A percentile compares a stretch with the other conserved stretches of the same genome.
phyloP scores from a whole-genome alignment of 352 stramenopile species.

The Globisporangium acanthophoron region DNA sequence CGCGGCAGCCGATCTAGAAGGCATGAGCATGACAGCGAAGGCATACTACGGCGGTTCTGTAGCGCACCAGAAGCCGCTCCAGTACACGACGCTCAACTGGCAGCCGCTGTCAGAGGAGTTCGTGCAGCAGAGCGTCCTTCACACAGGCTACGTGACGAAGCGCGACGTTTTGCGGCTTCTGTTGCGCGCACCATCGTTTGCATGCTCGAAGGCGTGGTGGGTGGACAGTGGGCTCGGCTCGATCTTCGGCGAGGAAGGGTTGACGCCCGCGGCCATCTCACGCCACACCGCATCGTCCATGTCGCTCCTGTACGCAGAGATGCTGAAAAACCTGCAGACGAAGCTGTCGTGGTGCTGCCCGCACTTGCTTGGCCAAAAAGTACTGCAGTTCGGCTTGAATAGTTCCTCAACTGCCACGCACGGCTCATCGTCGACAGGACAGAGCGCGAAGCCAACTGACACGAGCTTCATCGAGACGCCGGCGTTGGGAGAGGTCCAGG shows the following conservation, averaged over 20 bases:
- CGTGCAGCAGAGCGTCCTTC: slow-evolving; percentile 66
- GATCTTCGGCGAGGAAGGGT: slow-evolving; percentile 7
- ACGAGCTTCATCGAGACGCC: slow-evolving; percentile 66
- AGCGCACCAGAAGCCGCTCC: slow-evolving; percentile 3
- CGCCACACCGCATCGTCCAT: slow-evolving; percentile 73
- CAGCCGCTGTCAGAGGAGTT: slow-evolving; percentile 74
- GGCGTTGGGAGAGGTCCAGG: slow-evolving; percentile 43
- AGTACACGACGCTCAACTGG: slow-evolving; percentile 61
- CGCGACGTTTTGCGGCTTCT: slow-evolving; percentile 69
- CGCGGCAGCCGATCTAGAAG: slow-evolving; percentile 20
- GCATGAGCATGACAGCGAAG: slow-evolving; percentile 16
- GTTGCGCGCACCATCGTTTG: slow-evolving; percentile 51
- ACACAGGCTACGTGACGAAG: slow-evolving; percentile 69
- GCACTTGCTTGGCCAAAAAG: slow-evolving; percentile 35
- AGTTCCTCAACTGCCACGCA: slow-evolving; percentile 9
- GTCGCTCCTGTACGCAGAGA: slow-evolving; percentile 66
- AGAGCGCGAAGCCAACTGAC: slow-evolving; percentile 36
- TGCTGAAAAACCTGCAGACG: slow-evolving; percentile 49
- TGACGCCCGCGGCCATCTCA: slow-evolving; percentile 11
- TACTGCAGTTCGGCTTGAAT: slow-evolving; percentile 54
- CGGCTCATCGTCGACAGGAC: slow-evolving; percentile 6
- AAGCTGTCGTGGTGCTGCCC: slow-evolving; percentile 48
- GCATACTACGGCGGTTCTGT: slow-evolving; percentile 5
- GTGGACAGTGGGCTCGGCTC: slow-evolving; percentile 38
- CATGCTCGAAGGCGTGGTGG: slow-evolving; percentile 54